Evolutionary conservation across 2,329 filamentous ascomycete species (phyloP).

Genomic region (Arthrocladium fulminans): DNA sequence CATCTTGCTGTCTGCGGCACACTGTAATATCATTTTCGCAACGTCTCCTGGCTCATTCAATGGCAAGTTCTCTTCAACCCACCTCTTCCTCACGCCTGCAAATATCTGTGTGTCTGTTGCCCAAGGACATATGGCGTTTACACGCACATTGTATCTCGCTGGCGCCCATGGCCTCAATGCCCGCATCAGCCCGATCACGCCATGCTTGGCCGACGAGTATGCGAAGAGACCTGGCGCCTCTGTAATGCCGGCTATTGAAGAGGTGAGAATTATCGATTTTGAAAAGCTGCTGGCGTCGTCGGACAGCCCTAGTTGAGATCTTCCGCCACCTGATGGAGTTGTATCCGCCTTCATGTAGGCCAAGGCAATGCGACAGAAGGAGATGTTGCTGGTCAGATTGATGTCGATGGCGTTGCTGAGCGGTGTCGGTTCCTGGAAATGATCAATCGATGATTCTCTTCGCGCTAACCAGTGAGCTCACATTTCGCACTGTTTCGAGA

Average conservation of each 20-base stretch:
- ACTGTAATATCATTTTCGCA: slow-evolving; percentile 31
- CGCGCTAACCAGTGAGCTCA: neutral
- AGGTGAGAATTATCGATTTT: slow-evolving; percentile 37
- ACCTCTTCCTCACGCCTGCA: slow-evolving; percentile 30
- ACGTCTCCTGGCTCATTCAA: slow-evolving; percentile 34
- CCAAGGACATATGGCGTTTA: slow-evolving; percentile 41
- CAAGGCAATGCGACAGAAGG: slow-evolving; percentile 8
- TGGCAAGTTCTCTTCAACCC: slow-evolving; percentile 32
- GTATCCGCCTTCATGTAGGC: neutral
- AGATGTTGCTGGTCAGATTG: slow-evolving; percentile 8
- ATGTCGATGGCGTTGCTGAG: slow-evolving; percentile 13
- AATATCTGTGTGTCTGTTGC: slow-evolving; percentile 35
- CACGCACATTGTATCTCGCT: slow-evolving; percentile 31
- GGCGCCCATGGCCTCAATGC: slow-evolving; percentile 28
- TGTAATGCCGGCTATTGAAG: slow-evolving; percentile 28
- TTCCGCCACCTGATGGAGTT: neutral
- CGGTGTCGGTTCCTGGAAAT: neutral
- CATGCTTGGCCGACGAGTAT: slow-evolving; percentile 43
- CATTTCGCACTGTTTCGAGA: slow-evolving; percentile 16
- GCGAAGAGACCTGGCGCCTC: slow-evolving; percentile 39
- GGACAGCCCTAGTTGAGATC: neutral
- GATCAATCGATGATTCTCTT: neutral
- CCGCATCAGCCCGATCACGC: slow-evolving; percentile 43
- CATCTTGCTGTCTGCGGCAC: slow-evolving; percentile 25
- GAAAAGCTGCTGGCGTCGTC: slow-evolving; percentile 7